A percentile compares a stretch with the other conserved stretches of the same genome.
These are phyloP conservation scores for Dactylellina cionopaga DNA, from an alignment of 2,329 filamentous ascomycete genomes.

Conservation along the genomic window DNA sequence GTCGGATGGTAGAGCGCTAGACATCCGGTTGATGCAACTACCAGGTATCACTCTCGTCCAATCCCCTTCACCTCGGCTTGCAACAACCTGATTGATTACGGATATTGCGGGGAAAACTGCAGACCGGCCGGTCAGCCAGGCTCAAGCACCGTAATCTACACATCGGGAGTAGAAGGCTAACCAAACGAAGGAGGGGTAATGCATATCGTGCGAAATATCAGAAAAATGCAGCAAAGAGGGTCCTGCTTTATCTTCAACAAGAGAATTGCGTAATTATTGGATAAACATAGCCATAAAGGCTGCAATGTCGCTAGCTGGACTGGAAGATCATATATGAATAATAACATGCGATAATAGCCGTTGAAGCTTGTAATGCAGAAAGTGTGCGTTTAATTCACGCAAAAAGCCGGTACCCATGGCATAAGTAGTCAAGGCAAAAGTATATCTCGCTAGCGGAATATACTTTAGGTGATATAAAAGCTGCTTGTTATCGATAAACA, in stretches of 20 bases:
- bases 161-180: no score
- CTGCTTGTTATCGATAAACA: constrained; percentile 33
- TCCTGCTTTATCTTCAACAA: constrained; percentile 5
- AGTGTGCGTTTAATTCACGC: constrained; percentile 40
- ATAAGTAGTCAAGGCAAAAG: background rate
- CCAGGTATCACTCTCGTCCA: background rate
- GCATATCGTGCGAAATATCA: background rate
- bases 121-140: no score
- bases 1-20: background rate
- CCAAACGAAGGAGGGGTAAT: constrained; percentile 35
- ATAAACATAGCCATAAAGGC: constrained; percentile 9
- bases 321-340: constrained; percentile 29
- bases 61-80: background rate
- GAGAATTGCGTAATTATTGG: constrained; percentile 44
- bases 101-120: constrained; percentile 29
- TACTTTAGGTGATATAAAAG: no score
- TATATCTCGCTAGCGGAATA: constrained; percentile 8
- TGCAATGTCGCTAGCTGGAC: constrained; percentile 24
- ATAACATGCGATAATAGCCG: constrained; percentile 11
- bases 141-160: no score
- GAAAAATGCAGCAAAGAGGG: constrained; percentile 4
- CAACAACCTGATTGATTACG: background rate
- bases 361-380: no score
- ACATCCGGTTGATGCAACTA: background rate
- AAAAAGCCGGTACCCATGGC: constrained; percentile 8